These are phyloP conservation scores for Aristolochia californica DNA, from an alignment of 164 flowering plant species.

Conservation along the genomic window DNA sequence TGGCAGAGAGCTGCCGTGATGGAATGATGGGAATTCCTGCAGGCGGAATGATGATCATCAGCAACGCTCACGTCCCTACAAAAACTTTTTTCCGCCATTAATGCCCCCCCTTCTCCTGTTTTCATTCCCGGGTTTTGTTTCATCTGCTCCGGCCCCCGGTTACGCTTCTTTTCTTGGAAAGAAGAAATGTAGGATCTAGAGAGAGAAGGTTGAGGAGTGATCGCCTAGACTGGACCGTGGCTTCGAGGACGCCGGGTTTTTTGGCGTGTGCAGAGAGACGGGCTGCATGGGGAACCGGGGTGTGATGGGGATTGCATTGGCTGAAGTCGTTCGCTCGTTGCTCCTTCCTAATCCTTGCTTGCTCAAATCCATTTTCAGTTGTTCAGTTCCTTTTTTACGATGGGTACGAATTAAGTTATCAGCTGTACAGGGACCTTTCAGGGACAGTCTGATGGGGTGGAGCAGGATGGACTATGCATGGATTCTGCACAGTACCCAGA, in stretches of 20 bases:
- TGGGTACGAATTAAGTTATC: too few relatives aligned
- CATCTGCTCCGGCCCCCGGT: too few relatives aligned
- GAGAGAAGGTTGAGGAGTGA: not conserved
- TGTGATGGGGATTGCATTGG: not conserved
- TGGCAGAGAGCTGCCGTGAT: slow-evolving; percentile 5
- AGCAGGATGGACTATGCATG: too few relatives aligned
- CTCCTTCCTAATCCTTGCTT: too few relatives aligned
- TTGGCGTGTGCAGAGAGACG: slow-evolving; percentile 14
- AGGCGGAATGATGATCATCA: not conserved
- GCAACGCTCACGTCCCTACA: slow-evolving; percentile 1
- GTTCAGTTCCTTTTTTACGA: too few relatives aligned
- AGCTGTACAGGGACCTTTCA: too few relatives aligned
- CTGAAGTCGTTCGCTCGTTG: not conserved
- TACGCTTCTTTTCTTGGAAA: not conserved
- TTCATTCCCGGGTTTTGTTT: too few relatives aligned
- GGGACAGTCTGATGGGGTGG: too few relatives aligned
- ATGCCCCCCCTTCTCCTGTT: not conserved
- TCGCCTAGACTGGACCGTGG: slow-evolving; percentile 1
- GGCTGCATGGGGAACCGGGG: slow-evolving; percentile 2
- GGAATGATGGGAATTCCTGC: slow-evolving; percentile 18
- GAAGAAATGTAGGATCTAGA: slow-evolving; percentile 1
- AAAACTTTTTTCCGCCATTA: not conserved
- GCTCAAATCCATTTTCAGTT: too few relatives aligned
- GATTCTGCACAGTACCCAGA: too few relatives aligned
- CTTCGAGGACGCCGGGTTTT: slow-evolving; percentile 23